Evolutionary conservation across 148 eudicot species (phyloP), one percentile per base, ranked within the genome.

Genomic region (Vaccinium darrowii): DNA sequence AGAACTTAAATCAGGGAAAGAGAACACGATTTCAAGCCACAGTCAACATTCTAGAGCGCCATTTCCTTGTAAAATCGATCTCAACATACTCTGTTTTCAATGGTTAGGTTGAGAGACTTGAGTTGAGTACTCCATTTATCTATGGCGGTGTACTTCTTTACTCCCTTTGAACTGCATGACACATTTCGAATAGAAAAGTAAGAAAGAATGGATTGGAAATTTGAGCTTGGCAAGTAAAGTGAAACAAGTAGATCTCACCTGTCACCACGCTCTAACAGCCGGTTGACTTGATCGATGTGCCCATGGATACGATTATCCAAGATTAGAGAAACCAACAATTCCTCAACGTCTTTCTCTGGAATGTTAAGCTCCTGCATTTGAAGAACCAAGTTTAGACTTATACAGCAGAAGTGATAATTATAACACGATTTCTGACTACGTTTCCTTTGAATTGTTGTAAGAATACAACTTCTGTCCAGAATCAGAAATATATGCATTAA

Each of bases 41-140:
- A 18, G n/a, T 58, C 65, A 58, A 58, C 19, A 58, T 58, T 11
- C 23, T 58, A 7, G 21, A 18, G 65, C n/a, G n/a, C 60, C 60
- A 57, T 58, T 58, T 58, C 65, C 65, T 18, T 19, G 65, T 15
- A 4, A 62, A 43, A 53, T 69, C 27, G 30, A 83, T 81, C 83
- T 95, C 91, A 97, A 82, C 89, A 91, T 33, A 95, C 98, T 81
- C 98, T 86, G 85, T 93, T 93, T 90, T 89, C 84, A 36, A 97
- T 84, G 39, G 93, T 90, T 89, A 87, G 95, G 84, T 92, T 92
- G 43, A 97, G 91, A 9, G 98, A 94, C 78, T 81, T 90, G 19
- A 97, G 98, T 88, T 94, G 98, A 11, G 98, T 93, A 90, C 91
- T 94, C 99, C 99, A 97, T 87, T 95, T 97, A 78, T 97, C 99